Base-by-base conservation (phyloP, 805 yeast genomes). In the Spathaspora boniae region DNA sequence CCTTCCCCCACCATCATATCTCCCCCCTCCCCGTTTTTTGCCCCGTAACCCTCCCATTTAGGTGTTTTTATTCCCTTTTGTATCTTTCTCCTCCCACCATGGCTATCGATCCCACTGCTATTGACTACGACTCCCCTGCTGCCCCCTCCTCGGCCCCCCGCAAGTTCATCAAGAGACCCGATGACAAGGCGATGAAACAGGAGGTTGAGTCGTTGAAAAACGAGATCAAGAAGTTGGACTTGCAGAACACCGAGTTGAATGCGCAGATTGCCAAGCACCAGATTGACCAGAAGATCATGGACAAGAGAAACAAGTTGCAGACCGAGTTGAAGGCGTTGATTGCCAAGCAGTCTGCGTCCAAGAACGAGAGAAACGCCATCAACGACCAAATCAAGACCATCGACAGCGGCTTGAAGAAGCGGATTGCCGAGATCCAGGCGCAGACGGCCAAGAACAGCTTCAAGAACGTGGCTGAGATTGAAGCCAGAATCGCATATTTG, bases 131-230 rank as follows among this genome's bases (percentile, higher is more conserved):
- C n/a, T 15, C n/a, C 23, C 18, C 34, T 21, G 33, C 33, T 21
- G 31, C 32, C 15, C 21, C 46, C 29, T 38, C 47, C 38, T 46
- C 46, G 39, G 57, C 63, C 25, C 42, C 47, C 33, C 72, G 76
- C 62, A 72, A 70, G 42, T 78, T 70, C 58, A 74, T 82, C 61
- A 83, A 83, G 60, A 78, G 82, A 53, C 94, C 94, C 31, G 93
- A 85, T 60, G 76, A 71, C 50, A 64, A 72, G 41, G 78, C 68
- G 37, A 71, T 80, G 61, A 84, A 83, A 56, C 73, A 70, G 42
- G 70, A 74, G 45, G 53, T 82, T 43, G 74, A 69, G 24, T 66
- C 65, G 41, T 60, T 82, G 47, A 74, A 76, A 42, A 70, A 70
- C 26, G 80, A 82, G 55, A 73, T 84, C 58, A 77, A 78, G 51